Evolutionary conservation across 2,329 filamentous ascomycete species (phyloP), one percentile per base, ranked within the genome.

Genomic region (Chalaropsis thielavioides): DNA sequence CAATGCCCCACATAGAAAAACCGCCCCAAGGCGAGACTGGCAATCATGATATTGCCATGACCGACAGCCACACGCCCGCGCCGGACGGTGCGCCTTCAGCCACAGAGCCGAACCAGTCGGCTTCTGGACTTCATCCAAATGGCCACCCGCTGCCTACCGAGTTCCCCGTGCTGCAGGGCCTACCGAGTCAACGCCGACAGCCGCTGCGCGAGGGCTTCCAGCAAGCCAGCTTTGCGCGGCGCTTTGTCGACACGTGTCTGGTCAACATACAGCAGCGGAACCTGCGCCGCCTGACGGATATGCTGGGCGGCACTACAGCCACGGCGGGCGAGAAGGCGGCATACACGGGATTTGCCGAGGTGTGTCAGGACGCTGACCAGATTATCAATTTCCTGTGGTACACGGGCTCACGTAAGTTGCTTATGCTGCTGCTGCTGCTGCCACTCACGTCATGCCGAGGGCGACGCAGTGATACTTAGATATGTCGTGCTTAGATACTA

Each of bases 381-480:
- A 73, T 96, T 13, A 76, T 95, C 17, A 87, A 95, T 73, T 81
- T 95, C 7, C 75, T 96, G 4, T 97, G 92, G 92, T 81, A 90
- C 24, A 90, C 86, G 38, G 90, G 88, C 10, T 96, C 92, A 24
- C 90, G 90, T 91, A 79, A 73, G 89, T 73, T 19, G 3, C 22
- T 24, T 7, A 4, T 35, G 43, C n/a, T n/a, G n/a, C n/a, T 31
- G 35, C 35, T 38, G 4, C 3, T 38, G 35, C 35, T 38, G 35
- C 35, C 7, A 10, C 35, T 8, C 35, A 8, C 7, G 35, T 10
- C 5, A 8, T 8, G 7, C 19, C n/a, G n/a, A n/a, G n/a, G n/a
- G n/a, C n/a, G n/a, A n/a, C n/a, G n/a, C n/a, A n/a, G n/a, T n/a
- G n/a, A 15, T 8, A 2, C n/a, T 17, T 24, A 2, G 8, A 40